Conservation (phyloP, 352 stramenopile genomes). For the Halophytophthora polymorphica region DNA sequence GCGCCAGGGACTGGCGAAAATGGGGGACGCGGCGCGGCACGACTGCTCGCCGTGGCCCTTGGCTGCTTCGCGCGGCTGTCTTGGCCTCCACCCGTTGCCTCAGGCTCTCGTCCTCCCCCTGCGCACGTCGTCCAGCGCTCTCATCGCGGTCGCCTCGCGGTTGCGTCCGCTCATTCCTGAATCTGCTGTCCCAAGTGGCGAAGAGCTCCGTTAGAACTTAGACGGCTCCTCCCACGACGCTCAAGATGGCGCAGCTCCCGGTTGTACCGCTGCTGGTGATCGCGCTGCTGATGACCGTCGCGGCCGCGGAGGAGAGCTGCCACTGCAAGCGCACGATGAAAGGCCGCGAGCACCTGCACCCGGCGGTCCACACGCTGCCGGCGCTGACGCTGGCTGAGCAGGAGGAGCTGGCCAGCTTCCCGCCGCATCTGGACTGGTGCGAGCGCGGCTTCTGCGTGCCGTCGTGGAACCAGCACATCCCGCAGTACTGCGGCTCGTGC, state of each 20-base stretch:
- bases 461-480: conserved; percentile 86
- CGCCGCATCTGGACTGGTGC: conserved; percentile 89
- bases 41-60: too few relatives aligned
- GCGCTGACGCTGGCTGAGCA: conserved; percentile 36
- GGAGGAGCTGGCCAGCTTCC: conserved; percentile 37
- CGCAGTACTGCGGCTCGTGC: conserved; percentile 86
- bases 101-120: too few relatives aligned
- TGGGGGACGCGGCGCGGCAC: too few relatives aligned
- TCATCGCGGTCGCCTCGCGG: too few relatives aligned
- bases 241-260: conserved; percentile 14
- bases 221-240: conserved; percentile 6
- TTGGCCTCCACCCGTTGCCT: too few relatives aligned
- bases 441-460: conserved; percentile 71
- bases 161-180: too few relatives aligned
- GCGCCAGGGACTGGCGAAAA: too few relatives aligned
- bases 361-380: conserved; percentile 36
- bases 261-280: conserved; percentile 13
- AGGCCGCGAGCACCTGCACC: conserved; percentile 66
- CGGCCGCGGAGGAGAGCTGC: conserved; percentile 24
- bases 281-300: conserved; percentile 3
- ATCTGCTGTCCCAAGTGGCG: too few relatives aligned
- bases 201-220: conserved; percentile 4
- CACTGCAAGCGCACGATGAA: conserved; percentile 73
- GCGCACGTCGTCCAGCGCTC: too few relatives aligned
- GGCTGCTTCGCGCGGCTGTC: too few relatives aligned